A percentile compares a stretch with the other conserved stretches of the same genome.
These are phyloP conservation scores for Hericium erinaceus DNA, from an alignment of 768 basidiomycete genomes.

Conservation along the genomic window DNA sequence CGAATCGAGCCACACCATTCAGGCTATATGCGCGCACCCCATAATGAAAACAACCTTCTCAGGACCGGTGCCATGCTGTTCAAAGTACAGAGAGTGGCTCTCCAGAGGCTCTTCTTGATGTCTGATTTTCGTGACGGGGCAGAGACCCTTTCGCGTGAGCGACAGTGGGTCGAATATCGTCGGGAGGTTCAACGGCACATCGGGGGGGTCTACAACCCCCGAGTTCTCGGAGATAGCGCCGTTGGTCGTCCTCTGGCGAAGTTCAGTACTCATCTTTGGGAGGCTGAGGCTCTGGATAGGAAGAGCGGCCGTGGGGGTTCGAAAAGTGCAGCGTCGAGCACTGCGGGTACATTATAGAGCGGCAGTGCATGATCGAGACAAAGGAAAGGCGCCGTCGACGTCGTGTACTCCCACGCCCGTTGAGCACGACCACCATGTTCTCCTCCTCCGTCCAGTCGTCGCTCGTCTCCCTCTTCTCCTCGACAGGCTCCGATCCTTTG, in stretches of 20 bases:
- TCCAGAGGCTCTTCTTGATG: slow-evolving; percentile 37
- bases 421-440: slow-evolving; percentile 35
- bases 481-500: slow-evolving; percentile 55
- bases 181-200: slow-evolving; percentile 15
- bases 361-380: neutral
- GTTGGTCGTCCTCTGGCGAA: neutral
- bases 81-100: slow-evolving; percentile 71
- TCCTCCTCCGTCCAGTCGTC: slow-evolving; percentile 48
- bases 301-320: neutral
- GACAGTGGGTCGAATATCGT: slow-evolving; percentile 54
- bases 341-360: neutral
- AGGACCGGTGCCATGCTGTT: slow-evolving; percentile 61
- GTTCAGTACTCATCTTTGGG: neutral
- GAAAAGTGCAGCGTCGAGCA: neutral
- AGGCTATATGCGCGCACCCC: slow-evolving; percentile 34
- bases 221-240: neutral
- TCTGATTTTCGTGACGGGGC: slow-evolving; percentile 51
- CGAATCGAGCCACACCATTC: no score
- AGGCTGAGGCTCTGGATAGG: neutral
- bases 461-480: slow-evolving; percentile 67
- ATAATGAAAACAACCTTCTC: slow-evolving; percentile 69
- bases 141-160: slow-evolving; percentile 63
- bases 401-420: no score
- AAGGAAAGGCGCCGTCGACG: neutral
- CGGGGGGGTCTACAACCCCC: neutral